A percentile compares a stretch with the other conserved stretches of the same genome.
Evolutionary conservation across 768 basidiomycete species (phyloP).

Genomic region (Mycena leptocephala): DNA sequence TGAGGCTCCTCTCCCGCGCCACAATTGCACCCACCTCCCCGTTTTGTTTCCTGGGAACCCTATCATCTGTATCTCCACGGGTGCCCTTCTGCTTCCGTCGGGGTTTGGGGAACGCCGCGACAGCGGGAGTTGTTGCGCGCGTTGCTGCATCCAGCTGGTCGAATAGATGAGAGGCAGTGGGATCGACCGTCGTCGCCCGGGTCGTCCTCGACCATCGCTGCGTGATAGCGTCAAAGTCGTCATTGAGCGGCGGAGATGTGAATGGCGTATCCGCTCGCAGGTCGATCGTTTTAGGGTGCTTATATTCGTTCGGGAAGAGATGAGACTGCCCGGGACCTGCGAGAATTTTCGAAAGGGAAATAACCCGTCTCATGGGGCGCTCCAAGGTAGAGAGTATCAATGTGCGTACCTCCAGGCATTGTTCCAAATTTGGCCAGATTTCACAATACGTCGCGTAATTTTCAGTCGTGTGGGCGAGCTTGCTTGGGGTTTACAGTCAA

Average conservation of each 20-base stretch:
- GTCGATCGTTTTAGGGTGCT: conserved; percentile 51
- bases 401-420: conserved; percentile 26
- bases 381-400: background rate
- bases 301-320: conserved; percentile 57
- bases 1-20: background rate
- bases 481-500: conserved; percentile 2
- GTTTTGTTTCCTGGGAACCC: background rate
- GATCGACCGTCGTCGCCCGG: conserved; percentile 23
- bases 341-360: conserved; percentile 1
- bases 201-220: conserved; percentile 30
- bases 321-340: conserved; percentile 57
- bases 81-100: conserved; percentile 3
- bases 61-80: background rate
- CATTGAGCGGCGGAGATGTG: conserved; percentile 56
- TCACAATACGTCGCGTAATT: conserved; percentile 18
- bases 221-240: conserved; percentile 59
- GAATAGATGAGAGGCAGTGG: background rate
- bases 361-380: background rate
- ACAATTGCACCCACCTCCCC: background rate
- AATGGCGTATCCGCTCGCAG: conserved; percentile 57
- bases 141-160: conserved; percentile 31
- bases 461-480: conserved; percentile 13
- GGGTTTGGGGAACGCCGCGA: background rate
- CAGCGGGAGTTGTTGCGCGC: conserved; percentile 14
- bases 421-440: conserved; percentile 25